Base-by-base conservation (phyloP, 2,329 filamentous ascomycete genomes). In the Aureobasidium sp. region DNA sequence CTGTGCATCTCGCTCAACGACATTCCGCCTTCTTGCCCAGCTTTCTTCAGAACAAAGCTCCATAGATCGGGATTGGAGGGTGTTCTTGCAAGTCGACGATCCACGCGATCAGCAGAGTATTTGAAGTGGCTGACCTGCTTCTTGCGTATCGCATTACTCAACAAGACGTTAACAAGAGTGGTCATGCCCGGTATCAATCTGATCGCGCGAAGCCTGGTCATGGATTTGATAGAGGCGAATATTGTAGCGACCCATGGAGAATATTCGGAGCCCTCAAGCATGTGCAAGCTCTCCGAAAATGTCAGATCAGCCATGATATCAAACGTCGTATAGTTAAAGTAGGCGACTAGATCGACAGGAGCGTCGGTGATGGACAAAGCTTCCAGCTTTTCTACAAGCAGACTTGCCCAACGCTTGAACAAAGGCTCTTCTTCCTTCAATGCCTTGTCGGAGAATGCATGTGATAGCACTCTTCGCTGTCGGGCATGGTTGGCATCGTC, bases 381-480 rank as follows among this genome's bases (percentile, higher is more conserved):
- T 62, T 67, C 68, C 33, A 80, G 65, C 31, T 70, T 71, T 7
- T 67, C 49, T 31, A 79, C 70, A 39, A 80, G 71, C 11, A 77
- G 64, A 50, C 75, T 69, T 22, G 77, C 72, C 64, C 79, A 77
- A 0, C 65, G 64, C 60, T 72, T 68, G 63, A 80, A 58, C 66
- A 76, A 70, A 0, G 71, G 69, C 64, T 76, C 72, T 60, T 78
- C 75, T 56, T 74, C 71, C 27, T 72, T 64, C 40, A 78, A 57
- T 1, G 74, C 74, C 62, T 73, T 72, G 50, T 75, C 72, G 5
- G 69, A 71, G 66, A 78, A 78, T 11, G 74, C 73, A 66, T 77
- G 72, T 5, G 75, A 71, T 3, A 77, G 69, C 12, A 74, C 68
- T 35, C 74, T 69, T 37, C 77, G 68, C 60, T 72, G 70, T 24